These are phyloP conservation scores for Ambrosia hybrid DNA, from an alignment of 140 eudicot genomes.

Conservation along the genomic window DNA sequence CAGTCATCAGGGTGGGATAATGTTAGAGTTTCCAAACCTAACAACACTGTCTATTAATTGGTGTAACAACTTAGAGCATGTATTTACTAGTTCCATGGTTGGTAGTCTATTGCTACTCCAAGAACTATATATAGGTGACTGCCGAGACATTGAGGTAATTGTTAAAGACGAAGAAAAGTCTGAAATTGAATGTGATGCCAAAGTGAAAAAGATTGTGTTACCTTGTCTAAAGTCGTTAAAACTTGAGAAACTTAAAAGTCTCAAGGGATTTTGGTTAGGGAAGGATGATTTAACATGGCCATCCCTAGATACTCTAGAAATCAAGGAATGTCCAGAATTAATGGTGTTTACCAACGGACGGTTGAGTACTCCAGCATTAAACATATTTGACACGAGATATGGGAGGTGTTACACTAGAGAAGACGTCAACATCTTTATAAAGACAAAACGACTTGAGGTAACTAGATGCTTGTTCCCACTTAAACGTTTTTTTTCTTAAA, in stretches of 20 bases:
- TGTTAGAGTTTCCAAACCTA: neutral
- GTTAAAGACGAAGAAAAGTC: neutral
- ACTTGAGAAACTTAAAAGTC: neutral
- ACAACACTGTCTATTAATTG: neutral
- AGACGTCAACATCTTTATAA: neutral
- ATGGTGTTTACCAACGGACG: neutral
- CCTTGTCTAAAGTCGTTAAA: slow-evolving; percentile 5
- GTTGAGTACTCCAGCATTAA: neutral
- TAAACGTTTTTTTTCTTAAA: too few relatives aligned
- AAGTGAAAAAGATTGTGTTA: neutral
- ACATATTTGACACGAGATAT: neutral
- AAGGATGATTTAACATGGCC: slow-evolving; percentile 7
- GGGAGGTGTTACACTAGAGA: neutral
- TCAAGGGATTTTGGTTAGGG: neutral
- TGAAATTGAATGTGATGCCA: neutral
- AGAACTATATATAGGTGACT: neutral
- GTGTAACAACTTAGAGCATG: neutral
- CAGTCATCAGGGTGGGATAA: too few relatives aligned
- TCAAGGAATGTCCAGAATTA: slow-evolving; percentile 12
- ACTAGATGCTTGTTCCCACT: too few relatives aligned
- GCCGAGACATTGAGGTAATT: neutral
- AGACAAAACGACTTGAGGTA: neutral
- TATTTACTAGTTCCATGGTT: slow-evolving; percentile 9
- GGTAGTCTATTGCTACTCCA: slow-evolving; percentile 5
- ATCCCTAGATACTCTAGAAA: neutral